phyloP scores from a whole-genome alignment of 2,329 filamentous ascomycete species.

The Diaporthe vexans region DNA sequence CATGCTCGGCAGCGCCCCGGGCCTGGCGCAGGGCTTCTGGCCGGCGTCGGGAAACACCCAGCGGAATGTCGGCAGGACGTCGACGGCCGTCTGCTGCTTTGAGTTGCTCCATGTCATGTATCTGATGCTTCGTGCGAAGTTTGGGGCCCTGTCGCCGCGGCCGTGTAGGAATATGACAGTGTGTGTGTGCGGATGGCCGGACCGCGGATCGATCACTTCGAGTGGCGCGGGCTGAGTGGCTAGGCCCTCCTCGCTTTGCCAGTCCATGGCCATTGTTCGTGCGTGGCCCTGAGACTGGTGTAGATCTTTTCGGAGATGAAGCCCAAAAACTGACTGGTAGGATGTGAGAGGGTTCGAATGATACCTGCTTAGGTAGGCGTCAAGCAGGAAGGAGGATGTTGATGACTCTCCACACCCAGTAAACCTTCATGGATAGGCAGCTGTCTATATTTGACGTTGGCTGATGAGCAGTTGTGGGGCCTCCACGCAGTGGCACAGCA shows the following conservation, averaged over 20 bases:
- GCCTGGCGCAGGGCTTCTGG: slow-evolving; percentile 47
- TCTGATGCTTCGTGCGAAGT: slow-evolving; percentile 50
- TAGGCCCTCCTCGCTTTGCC: slow-evolving; percentile 23
- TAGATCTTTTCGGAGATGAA: too few species aligned
- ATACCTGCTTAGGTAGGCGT: background rate
- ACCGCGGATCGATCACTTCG: slow-evolving; percentile 37
- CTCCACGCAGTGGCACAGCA: background rate
- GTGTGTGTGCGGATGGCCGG: slow-evolving; percentile 52
- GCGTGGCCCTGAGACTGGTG: too few species aligned
- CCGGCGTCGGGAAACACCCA: slow-evolving; percentile 61
- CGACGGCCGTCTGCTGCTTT: slow-evolving; percentile 50
- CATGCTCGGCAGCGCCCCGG: slow-evolving; percentile 43
- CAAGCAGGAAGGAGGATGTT: background rate
- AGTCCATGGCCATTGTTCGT: slow-evolving; percentile 33
- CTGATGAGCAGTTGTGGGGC: background rate
- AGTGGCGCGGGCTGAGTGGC: background rate
- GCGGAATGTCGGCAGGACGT: slow-evolving; percentile 59
- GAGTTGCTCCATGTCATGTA: slow-evolving; percentile 47
- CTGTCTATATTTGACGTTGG: background rate
- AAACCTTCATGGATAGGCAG: background rate
- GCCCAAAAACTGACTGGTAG: background rate
- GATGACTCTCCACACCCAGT: background rate
- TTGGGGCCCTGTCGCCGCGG: slow-evolving; percentile 56
- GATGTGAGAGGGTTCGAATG: background rate
- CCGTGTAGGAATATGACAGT: slow-evolving; percentile 62